A percentile compares a stretch with the other conserved stretches of the same genome.
Evolutionary conservation across 345 rosid species (phyloP).

Genomic region (Linum trigynum): DNA sequence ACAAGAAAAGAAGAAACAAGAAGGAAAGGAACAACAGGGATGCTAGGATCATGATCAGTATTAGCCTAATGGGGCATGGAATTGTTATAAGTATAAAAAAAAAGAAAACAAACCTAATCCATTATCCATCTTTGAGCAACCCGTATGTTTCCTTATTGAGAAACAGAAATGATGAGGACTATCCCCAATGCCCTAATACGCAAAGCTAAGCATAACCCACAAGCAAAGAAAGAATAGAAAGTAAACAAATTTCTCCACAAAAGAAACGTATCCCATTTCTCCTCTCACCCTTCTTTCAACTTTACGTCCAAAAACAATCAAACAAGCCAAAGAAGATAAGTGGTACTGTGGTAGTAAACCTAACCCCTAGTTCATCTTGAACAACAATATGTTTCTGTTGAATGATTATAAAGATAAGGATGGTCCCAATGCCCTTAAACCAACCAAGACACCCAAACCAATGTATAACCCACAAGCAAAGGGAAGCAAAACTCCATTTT

Average conservation of each 20-base stretch:
- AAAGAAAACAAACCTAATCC: constrained; percentile 22
- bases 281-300: no score
- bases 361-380: no score
- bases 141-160: neutral
- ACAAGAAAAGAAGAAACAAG: neutral
- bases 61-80: no score
- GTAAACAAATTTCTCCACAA: neutral
- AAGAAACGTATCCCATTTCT: no score
- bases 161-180: neutral
- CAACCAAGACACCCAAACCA: no score
- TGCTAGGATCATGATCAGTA: neutral
- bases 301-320: no score
- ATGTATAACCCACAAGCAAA: no score
- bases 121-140: constrained; percentile 20
- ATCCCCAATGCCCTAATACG: neutral
- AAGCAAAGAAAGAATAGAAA: neutral
- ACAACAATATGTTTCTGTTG: no score
- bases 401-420: no score
- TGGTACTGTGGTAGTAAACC: neutral
- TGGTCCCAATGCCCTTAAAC: no score
- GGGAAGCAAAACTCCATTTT: no score
- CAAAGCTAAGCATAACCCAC: neutral
- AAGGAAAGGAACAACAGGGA: neutral
- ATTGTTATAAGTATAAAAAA: no score
- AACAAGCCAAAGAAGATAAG: neutral